Percentiles rank a stretch among this genome's conserved stretches.
phyloP scores from a whole-genome alignment of 306 rosid genomes.

The Malus fusca region DNA sequence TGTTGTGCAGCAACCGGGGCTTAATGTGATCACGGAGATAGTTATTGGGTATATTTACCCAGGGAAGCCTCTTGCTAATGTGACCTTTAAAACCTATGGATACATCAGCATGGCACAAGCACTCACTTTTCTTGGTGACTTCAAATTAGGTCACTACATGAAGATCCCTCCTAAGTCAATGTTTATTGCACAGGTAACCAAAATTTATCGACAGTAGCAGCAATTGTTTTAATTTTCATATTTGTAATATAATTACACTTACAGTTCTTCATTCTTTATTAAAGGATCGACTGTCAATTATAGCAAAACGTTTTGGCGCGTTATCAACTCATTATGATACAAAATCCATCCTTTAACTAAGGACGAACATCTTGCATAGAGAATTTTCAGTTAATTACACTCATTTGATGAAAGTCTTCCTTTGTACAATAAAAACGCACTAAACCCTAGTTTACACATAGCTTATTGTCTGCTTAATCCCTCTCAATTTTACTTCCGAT shows the following conservation, averaged over 20 bases:
- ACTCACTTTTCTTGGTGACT: conserved; percentile 43
- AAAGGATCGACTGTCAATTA: too few relatives aligned
- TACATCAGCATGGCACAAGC: conserved; percentile 74
- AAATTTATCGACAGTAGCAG: neutral
- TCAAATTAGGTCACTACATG: conserved; percentile 85
- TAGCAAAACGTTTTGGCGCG: too few relatives aligned
- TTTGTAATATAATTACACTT: neutral
- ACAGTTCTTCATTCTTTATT: neutral
- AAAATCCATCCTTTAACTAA: too few relatives aligned
- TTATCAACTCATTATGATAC: too few relatives aligned
- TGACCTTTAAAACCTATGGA: conserved; percentile 76
- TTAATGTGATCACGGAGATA: conserved; percentile 68
- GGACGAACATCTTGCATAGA: too few relatives aligned
- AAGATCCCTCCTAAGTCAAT: conserved; percentile 74
- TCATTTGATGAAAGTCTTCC: too few relatives aligned
- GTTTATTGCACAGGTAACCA: conserved; percentile 59
- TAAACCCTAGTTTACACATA: too few relatives aligned
- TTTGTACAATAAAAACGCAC: too few relatives aligned
- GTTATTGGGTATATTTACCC: conserved; percentile 68
- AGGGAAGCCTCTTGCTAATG: conserved; percentile 77
- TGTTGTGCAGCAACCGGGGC: conserved; percentile 53
- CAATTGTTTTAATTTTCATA: neutral
- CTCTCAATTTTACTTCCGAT: too few relatives aligned
- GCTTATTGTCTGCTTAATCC: too few relatives aligned
- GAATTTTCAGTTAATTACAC: too few relatives aligned